A percentile compares a stretch with the other conserved stretches of the same genome.
phyloP scores from a whole-genome alignment of 1,284 basidiomycete species.

The Sporisorium reilianum region DNA sequence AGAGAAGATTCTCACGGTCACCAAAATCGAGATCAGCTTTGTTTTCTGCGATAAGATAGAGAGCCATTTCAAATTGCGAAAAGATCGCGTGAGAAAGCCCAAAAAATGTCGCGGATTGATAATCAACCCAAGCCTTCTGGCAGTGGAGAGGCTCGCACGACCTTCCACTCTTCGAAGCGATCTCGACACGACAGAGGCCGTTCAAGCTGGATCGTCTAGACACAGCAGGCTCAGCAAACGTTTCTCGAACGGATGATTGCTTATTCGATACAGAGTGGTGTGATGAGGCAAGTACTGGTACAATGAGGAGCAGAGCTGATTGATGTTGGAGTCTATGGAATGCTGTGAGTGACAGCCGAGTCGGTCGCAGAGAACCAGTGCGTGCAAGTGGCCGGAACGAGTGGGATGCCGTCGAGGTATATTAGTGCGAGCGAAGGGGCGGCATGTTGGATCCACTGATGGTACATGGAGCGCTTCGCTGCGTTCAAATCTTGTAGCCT shows the following conservation, averaged over 20 bases:
- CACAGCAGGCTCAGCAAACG: too few species aligned
- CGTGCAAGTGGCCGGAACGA: not conserved
- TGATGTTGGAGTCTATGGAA: not conserved
- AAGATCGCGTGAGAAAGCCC: not conserved
- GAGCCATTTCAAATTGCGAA: constrained; percentile 12
- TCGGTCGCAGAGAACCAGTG: not conserved
- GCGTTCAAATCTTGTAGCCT: constrained; percentile 66
- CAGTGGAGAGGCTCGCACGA: constrained; percentile 1
- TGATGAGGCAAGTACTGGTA: constrained; percentile 16
- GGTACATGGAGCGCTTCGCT: not conserved
- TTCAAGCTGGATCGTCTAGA: not conserved
- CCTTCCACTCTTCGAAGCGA: not conserved
- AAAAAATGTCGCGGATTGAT: constrained; percentile 24
- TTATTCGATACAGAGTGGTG: constrained; percentile 38
- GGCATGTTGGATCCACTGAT: not conserved
- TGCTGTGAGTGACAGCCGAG: not conserved
- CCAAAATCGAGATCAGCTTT: not conserved
- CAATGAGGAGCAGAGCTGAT: constrained; percentile 12
- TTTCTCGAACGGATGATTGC: not conserved
- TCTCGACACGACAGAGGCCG: not conserved
- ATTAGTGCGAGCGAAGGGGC: not conserved
- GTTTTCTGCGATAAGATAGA: constrained; percentile 43
- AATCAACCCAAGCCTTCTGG: constrained; percentile 33
- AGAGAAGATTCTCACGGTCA: not conserved
- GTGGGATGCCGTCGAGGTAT: constrained; percentile 7